Evolutionary conservation across 805 yeast species (phyloP), one percentile per base, ranked within the genome.

Genomic region (Pichia pseudocactophila): DNA sequence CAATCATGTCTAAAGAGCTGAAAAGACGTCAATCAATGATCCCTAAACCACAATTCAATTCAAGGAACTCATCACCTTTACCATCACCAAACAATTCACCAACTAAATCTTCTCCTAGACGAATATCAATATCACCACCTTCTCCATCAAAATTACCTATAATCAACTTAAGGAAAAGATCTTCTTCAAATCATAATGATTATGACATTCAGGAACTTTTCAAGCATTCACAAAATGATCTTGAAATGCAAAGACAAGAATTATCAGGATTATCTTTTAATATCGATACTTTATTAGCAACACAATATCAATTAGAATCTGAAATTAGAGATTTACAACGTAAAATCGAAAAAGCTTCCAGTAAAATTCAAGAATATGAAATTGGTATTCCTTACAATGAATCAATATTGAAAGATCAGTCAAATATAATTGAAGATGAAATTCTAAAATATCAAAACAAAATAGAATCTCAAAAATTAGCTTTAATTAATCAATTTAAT

Each of bases 381-480:
- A 39, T 35, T 22, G 46, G 46, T 10, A 27, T 42, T 2, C 38
- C 41, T 6, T 28, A 25, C 3, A 42, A 42, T 31, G 16, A 32
- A 11, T 27, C 41, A 15, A 27, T 33, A 5, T 27, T 30, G 4
- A 11, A 36, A 34, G n/a, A 36, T 7, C 41, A 39, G 28, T 7
- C 31, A 16, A 11, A 27, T 7, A 11, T 39, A 28, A 17, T 34
- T 6, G 37, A 25, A 8, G 25, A 26, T 25, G 42, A 39, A 30
- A 12, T 40, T 9, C 11, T 6, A 12, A 13, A 34, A 15, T 9
- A 22, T 30, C 37, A 36, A 25, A 40, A 34, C 45, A 36, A 65
- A 57, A 27, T 50, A 50, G 44, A 62, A 53, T 25, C 53, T 57
- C 51, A 53, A 64, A 59, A 64, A 62, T 53, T 59, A 53, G 62